Conservation (phyloP, 2,329 filamentous ascomycete species). For the Thelonectria olida region DNA sequence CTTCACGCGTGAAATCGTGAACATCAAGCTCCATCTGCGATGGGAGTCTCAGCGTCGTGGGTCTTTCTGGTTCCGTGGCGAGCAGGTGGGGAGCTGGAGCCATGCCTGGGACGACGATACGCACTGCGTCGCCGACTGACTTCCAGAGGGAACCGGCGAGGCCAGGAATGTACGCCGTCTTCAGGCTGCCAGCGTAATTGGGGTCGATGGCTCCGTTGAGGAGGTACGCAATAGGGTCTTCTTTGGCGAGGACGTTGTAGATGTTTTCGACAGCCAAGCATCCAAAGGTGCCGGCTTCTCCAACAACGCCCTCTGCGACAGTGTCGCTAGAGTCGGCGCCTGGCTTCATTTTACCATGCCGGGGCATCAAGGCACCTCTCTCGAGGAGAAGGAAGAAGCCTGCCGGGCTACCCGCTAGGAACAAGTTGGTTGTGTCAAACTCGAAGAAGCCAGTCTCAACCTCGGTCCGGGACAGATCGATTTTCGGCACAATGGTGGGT, state of each 20-base stretch:
- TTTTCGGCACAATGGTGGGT: slow-evolving; percentile 72
- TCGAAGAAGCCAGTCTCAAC: slow-evolving; percentile 75
- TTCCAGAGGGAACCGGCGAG: slow-evolving; percentile 72
- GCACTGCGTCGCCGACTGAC: slow-evolving; percentile 70
- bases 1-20: slow-evolving; percentile 92
- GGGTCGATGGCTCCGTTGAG: slow-evolving; percentile 91
- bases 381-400: slow-evolving; percentile 94
- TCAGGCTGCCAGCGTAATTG: slow-evolving; percentile 79
- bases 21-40: slow-evolving; percentile 90
- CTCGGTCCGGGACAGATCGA: slow-evolving; percentile 53
- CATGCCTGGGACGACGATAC: slow-evolving; percentile 67
- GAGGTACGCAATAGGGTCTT: slow-evolving; percentile 85
- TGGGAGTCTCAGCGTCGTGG: slow-evolving; percentile 58
- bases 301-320: slow-evolving; percentile 69
- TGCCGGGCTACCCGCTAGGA: slow-evolving; percentile 88
- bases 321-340: slow-evolving; percentile 73
- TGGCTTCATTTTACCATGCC: slow-evolving; percentile 78
- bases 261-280: slow-evolving; percentile 95
- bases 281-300: slow-evolving; percentile 82
- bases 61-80: slow-evolving; percentile 46
- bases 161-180: slow-evolving; percentile 81
- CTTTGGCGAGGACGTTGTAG: slow-evolving; percentile 85
- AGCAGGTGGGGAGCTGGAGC: slow-evolving; percentile 43
- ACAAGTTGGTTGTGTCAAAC: slow-evolving; percentile 90
- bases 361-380: slow-evolving; percentile 74